Evolutionary conservation across 1,284 basidiomycete genomes (phyloP).

Genomic region (Bjerkandera adusta): DNA sequence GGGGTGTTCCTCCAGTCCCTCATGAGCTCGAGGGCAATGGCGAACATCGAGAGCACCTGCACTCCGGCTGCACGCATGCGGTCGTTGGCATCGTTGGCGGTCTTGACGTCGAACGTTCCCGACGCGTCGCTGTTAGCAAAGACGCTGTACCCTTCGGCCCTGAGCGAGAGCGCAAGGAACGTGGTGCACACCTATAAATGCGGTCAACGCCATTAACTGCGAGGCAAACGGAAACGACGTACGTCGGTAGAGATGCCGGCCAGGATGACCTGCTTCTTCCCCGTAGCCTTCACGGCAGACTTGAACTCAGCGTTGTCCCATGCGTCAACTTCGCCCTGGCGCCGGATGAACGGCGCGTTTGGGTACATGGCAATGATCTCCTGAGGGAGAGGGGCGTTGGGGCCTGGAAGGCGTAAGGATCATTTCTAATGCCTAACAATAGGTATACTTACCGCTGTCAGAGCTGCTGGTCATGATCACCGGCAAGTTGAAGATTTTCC

Average conservation of each 20-base stretch:
- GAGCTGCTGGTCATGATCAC: conserved; percentile 44
- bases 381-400: conserved; percentile 43
- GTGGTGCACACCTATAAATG: conserved; percentile 40
- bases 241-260: conserved; percentile 49
- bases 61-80: conserved; percentile 45
- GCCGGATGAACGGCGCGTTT: conserved; percentile 41
- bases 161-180: conserved; percentile 44
- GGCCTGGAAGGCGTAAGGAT: conserved; percentile 37
- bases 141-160: conserved; percentile 42
- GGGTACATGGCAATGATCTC: conserved; percentile 44
- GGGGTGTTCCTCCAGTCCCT: conserved; percentile 46
- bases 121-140: conserved; percentile 45
- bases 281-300: conserved; percentile 43
- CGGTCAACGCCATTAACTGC: too few relatives aligned
- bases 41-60: conserved; percentile 42
- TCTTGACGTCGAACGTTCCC: conserved; percentile 37
- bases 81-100: conserved; percentile 42
- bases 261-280: conserved; percentile 46
- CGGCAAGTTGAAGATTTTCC: conserved; percentile 42
- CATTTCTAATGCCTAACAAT: too few relatives aligned
- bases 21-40: conserved; percentile 42
- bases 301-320: conserved; percentile 50
- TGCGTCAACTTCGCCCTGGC: conserved; percentile 46
- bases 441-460: conserved; percentile 32
- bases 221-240: conserved; percentile 16